phyloP scores from a whole-genome alignment of 2,329 filamentous ascomycete species.

The Zymoseptoria crescenta region DNA sequence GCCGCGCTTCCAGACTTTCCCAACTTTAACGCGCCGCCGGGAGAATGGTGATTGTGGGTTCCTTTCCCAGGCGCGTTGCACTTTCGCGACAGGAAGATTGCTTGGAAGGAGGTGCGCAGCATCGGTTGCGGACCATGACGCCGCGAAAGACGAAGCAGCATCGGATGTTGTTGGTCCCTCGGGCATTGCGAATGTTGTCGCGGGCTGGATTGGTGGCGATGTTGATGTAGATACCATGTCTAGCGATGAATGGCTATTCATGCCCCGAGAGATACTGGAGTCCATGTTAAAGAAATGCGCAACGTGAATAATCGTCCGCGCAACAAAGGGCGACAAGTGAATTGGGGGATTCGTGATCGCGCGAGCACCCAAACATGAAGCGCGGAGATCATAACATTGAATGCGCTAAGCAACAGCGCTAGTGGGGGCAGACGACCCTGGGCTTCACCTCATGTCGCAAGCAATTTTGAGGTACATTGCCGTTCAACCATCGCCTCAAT shows the following conservation, averaged over 20 bases:
- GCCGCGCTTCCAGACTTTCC: conserved; percentile 41
- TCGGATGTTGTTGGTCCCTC: not conserved
- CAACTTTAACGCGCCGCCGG: conserved; percentile 25
- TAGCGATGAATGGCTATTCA: not conserved
- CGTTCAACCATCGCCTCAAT: too few relatives aligned
- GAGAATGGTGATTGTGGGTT: conserved; percentile 37
- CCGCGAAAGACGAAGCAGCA: not conserved
- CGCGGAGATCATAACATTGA: not conserved
- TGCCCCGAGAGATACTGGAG: not conserved
- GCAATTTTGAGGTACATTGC: not conserved
- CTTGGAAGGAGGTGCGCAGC: conserved; percentile 34
- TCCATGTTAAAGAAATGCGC: not conserved
- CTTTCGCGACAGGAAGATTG: conserved; percentile 35
- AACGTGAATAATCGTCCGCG: not conserved
- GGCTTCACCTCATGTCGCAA: not conserved
- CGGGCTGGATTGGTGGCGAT: not conserved
- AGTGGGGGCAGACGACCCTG: not conserved
- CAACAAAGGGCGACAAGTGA: not conserved
- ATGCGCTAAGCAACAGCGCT: not conserved
- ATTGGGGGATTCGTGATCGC: not conserved
- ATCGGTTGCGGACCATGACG: conserved; percentile 36
- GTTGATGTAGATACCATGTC: not conserved
- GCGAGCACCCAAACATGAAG: not conserved
- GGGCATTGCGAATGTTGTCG: not conserved
- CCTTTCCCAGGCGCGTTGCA: conserved; percentile 44